phyloP scores from a whole-genome alignment of 805 yeast genomes.

The Yarrowia deformans region DNA sequence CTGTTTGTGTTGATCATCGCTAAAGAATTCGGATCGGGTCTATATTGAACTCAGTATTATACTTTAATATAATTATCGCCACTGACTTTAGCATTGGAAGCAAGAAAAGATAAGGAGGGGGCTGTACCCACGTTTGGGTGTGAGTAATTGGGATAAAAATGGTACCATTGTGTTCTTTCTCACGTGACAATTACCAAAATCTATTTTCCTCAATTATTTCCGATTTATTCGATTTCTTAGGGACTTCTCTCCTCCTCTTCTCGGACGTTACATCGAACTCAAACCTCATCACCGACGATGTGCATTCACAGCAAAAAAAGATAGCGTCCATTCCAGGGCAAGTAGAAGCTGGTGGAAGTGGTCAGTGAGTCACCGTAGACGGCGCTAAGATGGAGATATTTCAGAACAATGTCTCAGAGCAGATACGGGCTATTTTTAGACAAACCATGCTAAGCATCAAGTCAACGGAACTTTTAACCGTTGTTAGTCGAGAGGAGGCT shows the following conservation, averaged over 20 bases:
- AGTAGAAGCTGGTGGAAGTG: neutral
- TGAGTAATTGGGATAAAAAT: too few species aligned
- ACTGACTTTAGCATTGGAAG: slow-evolving; percentile 2
- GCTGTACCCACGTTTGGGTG: neutral
- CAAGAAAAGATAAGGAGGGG: slow-evolving; percentile 4
- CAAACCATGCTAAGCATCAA: too few species aligned
- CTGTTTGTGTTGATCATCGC: neutral
- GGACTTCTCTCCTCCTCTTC: too few species aligned
- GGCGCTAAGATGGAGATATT: neutral
- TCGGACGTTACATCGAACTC: neutral
- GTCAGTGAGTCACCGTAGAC: neutral
- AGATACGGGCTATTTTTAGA: too few species aligned
- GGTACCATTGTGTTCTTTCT: too few species aligned
- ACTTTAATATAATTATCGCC: slow-evolving; percentile 11
- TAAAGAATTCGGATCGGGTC: neutral
- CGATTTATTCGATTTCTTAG: neutral
- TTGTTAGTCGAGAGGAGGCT: too few species aligned
- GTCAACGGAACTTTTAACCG: too few species aligned
- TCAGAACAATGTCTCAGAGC: neutral
- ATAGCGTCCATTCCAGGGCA: slow-evolving; percentile 14
- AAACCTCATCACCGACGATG: slow-evolving; percentile 9
- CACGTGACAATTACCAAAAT: too few species aligned
- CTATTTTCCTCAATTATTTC: neutral
- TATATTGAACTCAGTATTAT: neutral
- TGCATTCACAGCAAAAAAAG: slow-evolving; percentile 17